These are phyloP conservation scores for Umbelopsis sp. DNA, from an alignment of 371 early-diverging fungal species.

Conservation along the genomic window DNA sequence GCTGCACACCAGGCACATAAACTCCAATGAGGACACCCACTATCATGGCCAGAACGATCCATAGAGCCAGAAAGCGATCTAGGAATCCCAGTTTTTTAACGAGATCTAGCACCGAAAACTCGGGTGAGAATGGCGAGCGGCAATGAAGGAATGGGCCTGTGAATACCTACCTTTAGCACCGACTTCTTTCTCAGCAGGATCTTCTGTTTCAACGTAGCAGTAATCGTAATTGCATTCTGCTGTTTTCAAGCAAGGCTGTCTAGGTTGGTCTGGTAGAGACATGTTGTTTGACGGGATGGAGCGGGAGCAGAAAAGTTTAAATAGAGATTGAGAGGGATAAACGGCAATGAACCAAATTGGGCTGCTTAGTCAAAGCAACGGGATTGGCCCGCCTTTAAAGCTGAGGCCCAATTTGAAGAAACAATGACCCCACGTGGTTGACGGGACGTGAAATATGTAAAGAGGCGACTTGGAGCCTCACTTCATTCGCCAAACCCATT, in stretches of 20 bases:
- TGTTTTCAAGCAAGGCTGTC: constrained; percentile 22
- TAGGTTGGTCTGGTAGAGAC: neutral
- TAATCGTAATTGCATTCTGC: constrained; percentile 25
- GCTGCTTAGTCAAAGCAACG: neutral
- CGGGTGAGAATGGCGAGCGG: too few relatives aligned
- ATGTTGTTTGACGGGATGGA: neutral
- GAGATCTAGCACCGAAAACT: constrained; percentile 23
- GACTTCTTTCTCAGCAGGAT: neutral
- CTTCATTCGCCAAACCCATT: neutral
- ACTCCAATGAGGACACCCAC: constrained; percentile 73
- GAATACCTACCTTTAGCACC: neutral
- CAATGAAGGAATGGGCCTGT: too few relatives aligned
- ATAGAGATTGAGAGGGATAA: neutral
- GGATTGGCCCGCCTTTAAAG: neutral
- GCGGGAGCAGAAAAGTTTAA: neutral
- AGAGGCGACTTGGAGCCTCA: too few relatives aligned
- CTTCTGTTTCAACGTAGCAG: constrained; percentile 10
- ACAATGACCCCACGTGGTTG: too few relatives aligned
- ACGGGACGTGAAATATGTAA: too few relatives aligned
- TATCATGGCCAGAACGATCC: constrained; percentile 67
- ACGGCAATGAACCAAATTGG: neutral
- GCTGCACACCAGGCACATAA: constrained; percentile 62
- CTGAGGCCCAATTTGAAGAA: too few relatives aligned
- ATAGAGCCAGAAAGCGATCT: constrained; percentile 57
- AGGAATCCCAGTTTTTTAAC: constrained; percentile 39